Percentiles rank a stretch among this genome's conserved stretches.
Evolutionary conservation across 345 rosid species (phyloP).

Genomic region (Conringia planisiliqua): DNA sequence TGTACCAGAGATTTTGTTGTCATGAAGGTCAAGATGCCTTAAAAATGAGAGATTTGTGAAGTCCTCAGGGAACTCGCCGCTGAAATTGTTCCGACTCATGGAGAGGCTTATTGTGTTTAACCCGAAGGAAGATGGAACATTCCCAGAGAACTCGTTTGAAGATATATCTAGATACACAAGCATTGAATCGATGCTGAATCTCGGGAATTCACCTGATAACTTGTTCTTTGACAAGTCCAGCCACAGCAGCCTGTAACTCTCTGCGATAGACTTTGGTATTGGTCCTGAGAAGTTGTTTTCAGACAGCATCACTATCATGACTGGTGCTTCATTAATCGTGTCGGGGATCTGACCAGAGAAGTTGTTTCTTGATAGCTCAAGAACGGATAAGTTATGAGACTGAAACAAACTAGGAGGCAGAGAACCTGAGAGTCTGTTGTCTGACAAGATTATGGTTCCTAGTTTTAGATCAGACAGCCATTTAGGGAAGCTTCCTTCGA

Average conservation of each 20-base stretch:
- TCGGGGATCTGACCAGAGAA: constrained; percentile 42
- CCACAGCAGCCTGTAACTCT: not conserved
- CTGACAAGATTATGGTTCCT: constrained; percentile 33
- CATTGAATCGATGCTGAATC: not conserved
- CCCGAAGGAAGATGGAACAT: constrained; percentile 23
- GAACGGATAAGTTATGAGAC: constrained; percentile 8
- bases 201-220: constrained; percentile 37
- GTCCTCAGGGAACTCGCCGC: constrained; percentile 21
- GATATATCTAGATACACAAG: constrained; percentile 16
- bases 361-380: constrained; percentile 41
- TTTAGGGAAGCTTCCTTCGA: constrained; percentile 38
- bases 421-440: constrained; percentile 42
- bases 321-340: constrained; percentile 30
- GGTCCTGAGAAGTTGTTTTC: constrained; percentile 38
- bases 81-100: constrained; percentile 25
- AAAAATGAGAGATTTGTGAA: constrained; percentile 17
- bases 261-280: constrained; percentile 33
- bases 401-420: constrained; percentile 41
- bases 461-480: constrained; percentile 40
- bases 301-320: not conserved
- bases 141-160: constrained; percentile 31
- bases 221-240: constrained; percentile 35
- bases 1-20: constrained; percentile 33
- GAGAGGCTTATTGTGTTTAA: not conserved
- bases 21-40: constrained; percentile 39